These are phyloP conservation scores for Penicillium sp. DNA, from an alignment of 2,329 filamentous ascomycete genomes.

Conservation along the genomic window DNA sequence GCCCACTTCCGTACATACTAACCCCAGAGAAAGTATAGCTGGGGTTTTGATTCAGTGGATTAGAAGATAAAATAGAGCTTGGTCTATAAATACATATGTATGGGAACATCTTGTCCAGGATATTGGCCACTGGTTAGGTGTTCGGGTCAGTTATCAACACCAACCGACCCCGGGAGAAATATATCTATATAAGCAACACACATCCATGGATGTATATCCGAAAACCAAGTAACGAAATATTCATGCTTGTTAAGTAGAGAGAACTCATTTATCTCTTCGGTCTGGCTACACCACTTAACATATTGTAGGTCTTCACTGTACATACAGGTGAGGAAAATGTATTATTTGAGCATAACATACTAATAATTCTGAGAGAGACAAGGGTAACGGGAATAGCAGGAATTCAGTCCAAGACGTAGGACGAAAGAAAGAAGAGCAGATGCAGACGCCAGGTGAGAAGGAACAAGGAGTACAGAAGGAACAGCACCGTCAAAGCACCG, in stretches of 20 bases:
- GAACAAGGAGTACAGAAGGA: conserved; percentile 24
- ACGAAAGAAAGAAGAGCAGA: conserved; percentile 16
- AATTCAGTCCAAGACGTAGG: conserved; percentile 22
- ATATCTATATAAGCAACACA: background rate
- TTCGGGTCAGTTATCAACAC: background rate
- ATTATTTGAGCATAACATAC: conserved; percentile 34
- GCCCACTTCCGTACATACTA: background rate
- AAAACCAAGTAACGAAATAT: background rate
- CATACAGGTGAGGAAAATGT: conserved; percentile 17
- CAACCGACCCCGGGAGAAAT: background rate
- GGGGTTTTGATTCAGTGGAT: background rate
- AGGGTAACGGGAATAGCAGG: conserved; percentile 20
- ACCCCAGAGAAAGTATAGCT: conserved; percentile 3
- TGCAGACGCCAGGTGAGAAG: conserved; percentile 29
- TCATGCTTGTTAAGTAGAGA: background rate
- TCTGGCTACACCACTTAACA: background rate
- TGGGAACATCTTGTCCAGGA: no score
- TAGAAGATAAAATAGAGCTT: background rate
- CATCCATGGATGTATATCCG: background rate
- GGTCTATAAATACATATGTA: background rate
- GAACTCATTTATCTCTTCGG: background rate
- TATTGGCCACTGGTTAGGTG: background rate
- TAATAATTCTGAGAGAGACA: conserved; percentile 17
- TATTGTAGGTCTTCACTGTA: background rate
- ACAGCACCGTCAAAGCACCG: conserved; percentile 21